Conservation (phyloP, 225 moss, liverwort and hornwort species). For the Polytrichum commune region DNA sequence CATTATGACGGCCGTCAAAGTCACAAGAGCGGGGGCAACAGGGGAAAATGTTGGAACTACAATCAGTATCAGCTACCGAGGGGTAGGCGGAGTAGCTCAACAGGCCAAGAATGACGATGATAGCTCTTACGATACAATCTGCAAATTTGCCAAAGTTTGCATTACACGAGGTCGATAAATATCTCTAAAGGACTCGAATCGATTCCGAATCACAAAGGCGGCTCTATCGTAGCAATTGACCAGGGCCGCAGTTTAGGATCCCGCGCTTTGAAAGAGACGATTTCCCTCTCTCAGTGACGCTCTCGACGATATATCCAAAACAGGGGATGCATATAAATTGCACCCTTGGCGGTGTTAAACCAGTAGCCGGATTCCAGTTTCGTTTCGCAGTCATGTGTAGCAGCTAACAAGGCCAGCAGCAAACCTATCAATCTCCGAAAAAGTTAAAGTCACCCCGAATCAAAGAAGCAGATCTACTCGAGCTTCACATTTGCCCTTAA, state of each 20-base stretch:
- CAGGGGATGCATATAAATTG: not conserved
- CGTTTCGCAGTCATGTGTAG: not conserved
- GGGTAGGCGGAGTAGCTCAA: not conserved
- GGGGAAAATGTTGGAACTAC: not conserved
- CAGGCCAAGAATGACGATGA: not conserved
- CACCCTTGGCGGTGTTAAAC: not conserved
- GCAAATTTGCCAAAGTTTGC: not conserved
- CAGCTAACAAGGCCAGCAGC: not conserved
- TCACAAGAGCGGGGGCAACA: too few species aligned
- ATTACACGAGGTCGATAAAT: not conserved
- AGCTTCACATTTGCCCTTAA: not conserved
- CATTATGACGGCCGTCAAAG: too few species aligned
- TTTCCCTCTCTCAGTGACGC: too few species aligned
- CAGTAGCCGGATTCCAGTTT: not conserved
- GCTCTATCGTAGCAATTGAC: too few species aligned
- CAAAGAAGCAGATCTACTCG: not conserved
- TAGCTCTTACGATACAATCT: not conserved
- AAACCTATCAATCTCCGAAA: not conserved
- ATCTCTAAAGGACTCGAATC: not conserved
- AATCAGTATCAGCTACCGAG: not conserved
- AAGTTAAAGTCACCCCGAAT: not conserved
- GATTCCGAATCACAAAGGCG: too few species aligned
- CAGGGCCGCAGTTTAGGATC: too few species aligned
- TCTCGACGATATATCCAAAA: not conserved
- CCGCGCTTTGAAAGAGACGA: too few species aligned